Evolutionary conservation across 371 early-diverging fungal genomes (phyloP).

Genomic region (Syncephalastrum monosporum): DNA sequence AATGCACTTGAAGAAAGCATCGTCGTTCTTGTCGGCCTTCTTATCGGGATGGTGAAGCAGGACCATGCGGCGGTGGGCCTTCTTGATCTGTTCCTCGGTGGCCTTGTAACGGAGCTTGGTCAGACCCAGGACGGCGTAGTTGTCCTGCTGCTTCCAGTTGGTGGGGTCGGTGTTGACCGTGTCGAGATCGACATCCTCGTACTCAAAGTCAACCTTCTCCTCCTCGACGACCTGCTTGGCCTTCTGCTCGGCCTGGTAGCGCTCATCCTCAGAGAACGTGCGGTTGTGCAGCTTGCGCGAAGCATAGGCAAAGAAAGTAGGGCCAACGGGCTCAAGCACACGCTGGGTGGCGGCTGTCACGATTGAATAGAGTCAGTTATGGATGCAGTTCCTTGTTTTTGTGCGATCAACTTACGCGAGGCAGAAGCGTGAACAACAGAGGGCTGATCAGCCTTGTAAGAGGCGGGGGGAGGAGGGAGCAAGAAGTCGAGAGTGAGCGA

Average conservation of each 20-base stretch:
- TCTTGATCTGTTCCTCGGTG: conserved; percentile 81
- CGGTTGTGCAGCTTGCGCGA: conserved; percentile 70
- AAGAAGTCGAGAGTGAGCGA: conserved; percentile 63
- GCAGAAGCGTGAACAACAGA: conserved; percentile 41
- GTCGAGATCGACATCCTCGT: conserved; percentile 67
- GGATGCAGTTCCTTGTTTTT: no score
- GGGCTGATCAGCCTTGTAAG: conserved; percentile 56
- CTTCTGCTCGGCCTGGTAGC: conserved; percentile 45
- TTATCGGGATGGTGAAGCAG: conserved; percentile 89
- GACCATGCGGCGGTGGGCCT: conserved; percentile 83
- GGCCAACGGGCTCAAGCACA: conserved; percentile 63
- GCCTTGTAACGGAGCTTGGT: conserved; percentile 80
- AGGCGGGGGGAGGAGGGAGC: conserved; percentile 64
- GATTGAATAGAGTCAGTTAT: no score
- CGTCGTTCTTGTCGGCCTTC: conserved; percentile 87
- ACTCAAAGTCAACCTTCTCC: conserved; percentile 69
- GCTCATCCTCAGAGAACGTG: conserved; percentile 70
- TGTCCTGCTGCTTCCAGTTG: conserved; percentile 88
- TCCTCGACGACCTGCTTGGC: conserved; percentile 53
- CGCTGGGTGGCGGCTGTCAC: conserved; percentile 43
- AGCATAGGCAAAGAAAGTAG: conserved; percentile 66
- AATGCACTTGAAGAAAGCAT: conserved; percentile 98
- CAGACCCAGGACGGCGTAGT: conserved; percentile 85
- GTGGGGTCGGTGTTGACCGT: conserved; percentile 73
- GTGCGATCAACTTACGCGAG: no score